Percentiles rank a stretch among this genome's conserved stretches.
phyloP scores from a whole-genome alignment of 768 basidiomycete genomes.

The Trametopsis cervina region DNA sequence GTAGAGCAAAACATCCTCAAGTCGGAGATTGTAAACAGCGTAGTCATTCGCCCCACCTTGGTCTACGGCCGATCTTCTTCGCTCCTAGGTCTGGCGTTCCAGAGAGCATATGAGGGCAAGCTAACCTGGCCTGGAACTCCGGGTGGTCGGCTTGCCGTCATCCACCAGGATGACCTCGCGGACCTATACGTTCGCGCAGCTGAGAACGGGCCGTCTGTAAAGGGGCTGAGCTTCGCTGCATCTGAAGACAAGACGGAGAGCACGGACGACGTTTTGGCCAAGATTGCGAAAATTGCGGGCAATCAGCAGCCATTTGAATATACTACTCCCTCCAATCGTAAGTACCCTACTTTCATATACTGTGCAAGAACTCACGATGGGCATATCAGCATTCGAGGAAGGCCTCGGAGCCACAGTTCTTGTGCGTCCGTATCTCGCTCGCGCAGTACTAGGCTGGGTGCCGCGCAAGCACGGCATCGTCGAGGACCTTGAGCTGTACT shows the following conservation, averaged over 20 bases:
- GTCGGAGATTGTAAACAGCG: slow-evolving; percentile 30
- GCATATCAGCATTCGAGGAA: slow-evolving; percentile 28
- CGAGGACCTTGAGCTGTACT: slow-evolving; percentile 38
- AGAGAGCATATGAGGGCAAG: slow-evolving; percentile 23
- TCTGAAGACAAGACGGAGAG: slow-evolving; percentile 34
- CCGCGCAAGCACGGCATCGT: slow-evolving; percentile 34
- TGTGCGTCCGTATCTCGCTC: slow-evolving; percentile 32
- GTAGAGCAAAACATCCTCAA: slow-evolving; percentile 27
- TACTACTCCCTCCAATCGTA: slow-evolving; percentile 28
- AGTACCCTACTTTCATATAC: slow-evolving; percentile 13
- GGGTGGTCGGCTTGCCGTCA: slow-evolving; percentile 26
- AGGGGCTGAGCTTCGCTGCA: slow-evolving; percentile 35
- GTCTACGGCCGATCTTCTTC: slow-evolving; percentile 39
- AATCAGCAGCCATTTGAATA: slow-evolving; percentile 30
- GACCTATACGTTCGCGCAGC: slow-evolving; percentile 34
- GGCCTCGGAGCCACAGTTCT: slow-evolving; percentile 27
- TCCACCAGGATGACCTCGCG: slow-evolving; percentile 41
- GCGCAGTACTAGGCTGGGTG: slow-evolving; percentile 37
- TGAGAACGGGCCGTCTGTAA: slow-evolving; percentile 30
- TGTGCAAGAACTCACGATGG: not conserved
- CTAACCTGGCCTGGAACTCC: slow-evolving; percentile 30
- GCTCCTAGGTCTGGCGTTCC: slow-evolving; percentile 27
- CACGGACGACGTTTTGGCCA: slow-evolving; percentile 32
- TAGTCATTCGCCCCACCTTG: slow-evolving; percentile 38
- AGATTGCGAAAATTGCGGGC: slow-evolving; percentile 32